Percentiles rank a stretch among this genome's conserved stretches.
Conservation (phyloP, 768 basidiomycete genomes). For the Rhizopogon vinicolor region DNA sequence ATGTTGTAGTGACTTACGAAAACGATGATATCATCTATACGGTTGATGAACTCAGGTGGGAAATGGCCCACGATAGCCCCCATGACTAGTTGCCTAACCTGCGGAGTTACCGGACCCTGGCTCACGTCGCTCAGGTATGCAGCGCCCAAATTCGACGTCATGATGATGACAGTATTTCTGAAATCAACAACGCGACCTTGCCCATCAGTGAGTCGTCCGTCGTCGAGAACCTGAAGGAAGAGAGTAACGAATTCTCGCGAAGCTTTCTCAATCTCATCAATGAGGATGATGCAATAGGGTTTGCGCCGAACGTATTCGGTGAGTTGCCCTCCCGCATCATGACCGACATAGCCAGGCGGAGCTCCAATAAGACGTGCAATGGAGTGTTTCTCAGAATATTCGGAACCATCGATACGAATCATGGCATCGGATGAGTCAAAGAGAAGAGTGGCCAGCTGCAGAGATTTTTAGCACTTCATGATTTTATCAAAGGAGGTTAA, state of each 20-base stretch:
- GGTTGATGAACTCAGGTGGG: slow-evolving; percentile 90
- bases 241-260: slow-evolving; percentile 70
- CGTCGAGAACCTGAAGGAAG: slow-evolving; percentile 84
- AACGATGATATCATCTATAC: slow-evolving; percentile 82
- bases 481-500: background rate
- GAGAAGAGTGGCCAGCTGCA: slow-evolving; percentile 77
- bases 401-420: slow-evolving; percentile 90
- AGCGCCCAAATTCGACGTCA: slow-evolving; percentile 91
- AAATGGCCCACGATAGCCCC: slow-evolving; percentile 79
- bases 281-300: slow-evolving; percentile 81
- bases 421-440: slow-evolving; percentile 91
- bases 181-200: slow-evolving; percentile 89
- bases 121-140: slow-evolving; percentile 70
- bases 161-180: slow-evolving; percentile 89
- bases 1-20: slow-evolving; percentile 35
- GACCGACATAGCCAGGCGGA: slow-evolving; percentile 88
- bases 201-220: slow-evolving; percentile 88
- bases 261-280: slow-evolving; percentile 92
- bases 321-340: slow-evolving; percentile 86
- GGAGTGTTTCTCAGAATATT: slow-evolving; percentile 84
- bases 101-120: slow-evolving; percentile 59
- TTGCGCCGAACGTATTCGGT: slow-evolving; percentile 92
- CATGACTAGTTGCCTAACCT: slow-evolving; percentile 68
- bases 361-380: slow-evolving; percentile 66
- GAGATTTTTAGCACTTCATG: slow-evolving; percentile 1